Evolutionary conservation across 2,329 filamentous ascomycete genomes (phyloP), one percentile per base, ranked within the genome.

Genomic region (Rhynchosporium secalis): DNA sequence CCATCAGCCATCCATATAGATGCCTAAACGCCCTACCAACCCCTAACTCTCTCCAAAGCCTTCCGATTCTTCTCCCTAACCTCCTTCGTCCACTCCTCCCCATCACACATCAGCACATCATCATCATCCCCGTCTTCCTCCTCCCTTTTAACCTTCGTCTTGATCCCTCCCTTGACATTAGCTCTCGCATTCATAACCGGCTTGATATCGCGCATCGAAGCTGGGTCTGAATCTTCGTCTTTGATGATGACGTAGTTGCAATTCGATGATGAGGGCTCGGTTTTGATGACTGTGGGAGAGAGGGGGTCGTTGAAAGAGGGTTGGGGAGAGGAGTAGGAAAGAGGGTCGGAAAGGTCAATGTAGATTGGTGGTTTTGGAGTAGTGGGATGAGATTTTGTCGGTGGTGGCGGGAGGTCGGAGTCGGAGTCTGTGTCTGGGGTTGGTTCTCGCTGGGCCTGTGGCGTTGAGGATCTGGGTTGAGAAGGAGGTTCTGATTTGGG

Each of bases 201-300:
- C 43, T 46, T 46, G n/a, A 28, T 6, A 20, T 8, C 13, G 3
- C 20, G n/a, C n/a, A 26, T n/a, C 6, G 13, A n/a, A 15, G 15
- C 4, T 12, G n/a, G 3, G 38, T 52, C 36, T 1, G 38, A 33
- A 29, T 54, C 36, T 54, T 54, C 51, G 8, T 40, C 51, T 33
- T 54, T 54, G 9, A 54, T 54, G 2, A 40, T 33, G 51, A 54
- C 38, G 51, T 54, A 54, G n/a, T 51, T 51, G 40, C 7, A 10
- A 8, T 26, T 41, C 33, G 33, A 13, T 3, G 15, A 40, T 54
- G 20, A 54, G 26, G 9, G 38, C 33, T 4, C 26, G 4, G 36
- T n/a, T 36, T 29, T 51, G 10, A 29, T 48, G 10, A n/a, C 15
- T 46, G 4, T 15, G 3, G 10, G 2, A 10, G 26, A 9, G 20